A percentile compares a stretch with the other conserved stretches of the same genome.
Conservation (phyloP, 768 basidiomycete species). For the Tulasnella sp. region DNA sequence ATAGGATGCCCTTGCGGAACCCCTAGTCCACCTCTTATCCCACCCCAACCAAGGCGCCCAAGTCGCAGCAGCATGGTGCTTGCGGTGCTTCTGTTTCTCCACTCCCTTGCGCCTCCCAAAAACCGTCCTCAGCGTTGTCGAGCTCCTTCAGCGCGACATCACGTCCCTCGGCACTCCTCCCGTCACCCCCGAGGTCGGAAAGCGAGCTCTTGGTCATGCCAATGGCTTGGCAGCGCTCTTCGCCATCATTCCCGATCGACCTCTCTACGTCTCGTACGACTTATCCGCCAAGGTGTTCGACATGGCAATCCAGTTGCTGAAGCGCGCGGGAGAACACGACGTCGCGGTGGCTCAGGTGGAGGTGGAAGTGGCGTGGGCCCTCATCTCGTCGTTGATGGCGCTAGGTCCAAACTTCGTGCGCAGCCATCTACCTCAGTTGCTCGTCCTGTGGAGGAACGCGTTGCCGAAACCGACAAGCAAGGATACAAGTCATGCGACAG, state of each 20-base stretch:
- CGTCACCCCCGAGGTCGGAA: constrained; percentile 68
- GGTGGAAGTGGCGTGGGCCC: constrained; percentile 92
- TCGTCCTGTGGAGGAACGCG: constrained; percentile 97
- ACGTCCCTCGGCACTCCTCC: constrained; percentile 70
- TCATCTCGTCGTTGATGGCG: constrained; percentile 87
- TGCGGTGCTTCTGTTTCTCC: constrained; percentile 88
- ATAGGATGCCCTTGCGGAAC: constrained; percentile 84
- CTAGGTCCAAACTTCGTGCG: constrained; percentile 93
- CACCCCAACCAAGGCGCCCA: constrained; percentile 91
- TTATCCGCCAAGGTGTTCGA: constrained; percentile 88
- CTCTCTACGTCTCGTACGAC: constrained; percentile 94
- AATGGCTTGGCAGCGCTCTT: constrained; percentile 89
- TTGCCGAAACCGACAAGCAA: constrained; percentile 93
- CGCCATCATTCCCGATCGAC: constrained; percentile 80
- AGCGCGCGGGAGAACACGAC: constrained; percentile 89
- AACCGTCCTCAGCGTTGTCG: constrained; percentile 73
- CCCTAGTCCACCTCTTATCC: constrained; percentile 78
- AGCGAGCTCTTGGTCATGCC: constrained; percentile 81
- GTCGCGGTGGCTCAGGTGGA: constrained; percentile 79
- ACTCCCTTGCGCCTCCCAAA: constrained; percentile 85
- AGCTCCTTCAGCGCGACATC: constrained; percentile 83
- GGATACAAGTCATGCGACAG: constrained; percentile 63
- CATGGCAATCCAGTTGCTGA: constrained; percentile 86
- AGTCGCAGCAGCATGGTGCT: constrained; percentile 81
- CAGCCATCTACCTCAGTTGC: constrained; percentile 87